phyloP scores from a whole-genome alignment of 2,329 filamentous ascomycete species.

The Berkeleyomyces basicola region DNA sequence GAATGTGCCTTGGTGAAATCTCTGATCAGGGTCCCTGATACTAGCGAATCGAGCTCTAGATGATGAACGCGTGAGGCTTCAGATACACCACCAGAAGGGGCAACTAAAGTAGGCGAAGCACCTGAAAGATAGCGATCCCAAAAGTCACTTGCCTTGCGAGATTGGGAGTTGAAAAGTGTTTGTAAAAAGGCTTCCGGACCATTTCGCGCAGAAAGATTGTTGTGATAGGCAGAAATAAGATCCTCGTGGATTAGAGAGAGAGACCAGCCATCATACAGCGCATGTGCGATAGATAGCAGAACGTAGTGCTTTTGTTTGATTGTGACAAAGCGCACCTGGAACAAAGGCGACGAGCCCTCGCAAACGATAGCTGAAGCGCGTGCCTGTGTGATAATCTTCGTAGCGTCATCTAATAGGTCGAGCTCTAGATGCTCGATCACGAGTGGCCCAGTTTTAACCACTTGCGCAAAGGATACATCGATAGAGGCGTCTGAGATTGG shows the following conservation, averaged over 20 bases:
- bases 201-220: constrained; percentile 24
- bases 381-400: constrained; percentile 22
- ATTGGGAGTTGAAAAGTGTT: constrained; percentile 5
- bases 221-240: constrained; percentile 46
- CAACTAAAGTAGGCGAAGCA: constrained; percentile 2
- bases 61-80: not conserved
- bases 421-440: not conserved
- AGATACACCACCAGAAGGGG: not conserved
- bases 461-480: constrained; percentile 32
- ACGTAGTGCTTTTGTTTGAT: constrained; percentile 26
- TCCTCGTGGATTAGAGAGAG: constrained; percentile 57
- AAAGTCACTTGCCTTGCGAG: constrained; percentile 30
- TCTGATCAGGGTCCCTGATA: constrained; percentile 25
- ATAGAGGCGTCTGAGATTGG: constrained; percentile 45
- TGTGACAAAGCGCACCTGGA: constrained; percentile 32
- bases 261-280: constrained; percentile 81
- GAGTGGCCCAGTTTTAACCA: constrained; percentile 21
- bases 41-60: constrained; percentile 17
- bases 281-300: constrained; percentile 63
- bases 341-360: constrained; percentile 24
- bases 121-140: constrained; percentile 49
- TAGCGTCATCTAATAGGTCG: not conserved
- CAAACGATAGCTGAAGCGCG: constrained; percentile 22
- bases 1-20: not conserved
- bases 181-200: constrained; percentile 21